These are phyloP conservation scores for Cercospora canescens DNA, from an alignment of 2,329 filamentous ascomycete species.

Conservation along the genomic window DNA sequence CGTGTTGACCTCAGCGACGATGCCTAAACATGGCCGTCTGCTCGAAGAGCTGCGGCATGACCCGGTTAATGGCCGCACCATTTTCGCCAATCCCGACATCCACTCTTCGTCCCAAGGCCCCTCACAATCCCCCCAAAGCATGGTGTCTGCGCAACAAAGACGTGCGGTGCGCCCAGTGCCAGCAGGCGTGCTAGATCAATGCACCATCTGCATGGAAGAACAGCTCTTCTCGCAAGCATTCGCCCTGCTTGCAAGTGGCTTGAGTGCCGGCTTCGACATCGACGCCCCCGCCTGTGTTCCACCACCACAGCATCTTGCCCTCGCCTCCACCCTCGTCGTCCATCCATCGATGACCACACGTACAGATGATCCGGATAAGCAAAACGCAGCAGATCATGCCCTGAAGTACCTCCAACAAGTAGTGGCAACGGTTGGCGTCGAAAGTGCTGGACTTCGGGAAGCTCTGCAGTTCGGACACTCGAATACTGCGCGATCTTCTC, in stretches of 20 bases:
- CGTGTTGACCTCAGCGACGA: neutral
- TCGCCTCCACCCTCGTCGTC: slow-evolving; percentile 78
- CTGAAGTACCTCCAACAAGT: slow-evolving; percentile 70
- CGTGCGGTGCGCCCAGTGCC: slow-evolving; percentile 9
- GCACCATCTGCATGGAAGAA: slow-evolving; percentile 64
- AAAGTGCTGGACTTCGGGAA: slow-evolving; percentile 67
- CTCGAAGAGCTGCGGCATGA: slow-evolving; percentile 15
- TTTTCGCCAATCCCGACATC: slow-evolving; percentile 13
- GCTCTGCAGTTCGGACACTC: slow-evolving; percentile 67
- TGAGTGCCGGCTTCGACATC: slow-evolving; percentile 54
- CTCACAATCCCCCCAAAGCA: neutral
- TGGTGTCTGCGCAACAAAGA: slow-evolving; percentile 2
- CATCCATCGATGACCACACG: slow-evolving; percentile 80
- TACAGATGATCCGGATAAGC: slow-evolving; percentile 60
- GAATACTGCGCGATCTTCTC: neutral
- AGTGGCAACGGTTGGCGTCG: slow-evolving; percentile 64
- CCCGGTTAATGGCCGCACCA: slow-evolving; percentile 7
- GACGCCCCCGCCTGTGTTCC: slow-evolving; percentile 62
- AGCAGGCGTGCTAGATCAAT: slow-evolving; percentile 12
- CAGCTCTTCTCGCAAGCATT: slow-evolving; percentile 53
- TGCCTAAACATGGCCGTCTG: slow-evolving; percentile 10
- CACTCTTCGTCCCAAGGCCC: slow-evolving; percentile 4
- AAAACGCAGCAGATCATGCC: slow-evolving; percentile 65
- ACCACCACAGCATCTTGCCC: slow-evolving; percentile 69
- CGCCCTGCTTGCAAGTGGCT: slow-evolving; percentile 63